These are phyloP conservation scores for Ophiocordyceps camponoti-leonardi DNA, from an alignment of 2,329 filamentous ascomycete species.

Conservation along the genomic window DNA sequence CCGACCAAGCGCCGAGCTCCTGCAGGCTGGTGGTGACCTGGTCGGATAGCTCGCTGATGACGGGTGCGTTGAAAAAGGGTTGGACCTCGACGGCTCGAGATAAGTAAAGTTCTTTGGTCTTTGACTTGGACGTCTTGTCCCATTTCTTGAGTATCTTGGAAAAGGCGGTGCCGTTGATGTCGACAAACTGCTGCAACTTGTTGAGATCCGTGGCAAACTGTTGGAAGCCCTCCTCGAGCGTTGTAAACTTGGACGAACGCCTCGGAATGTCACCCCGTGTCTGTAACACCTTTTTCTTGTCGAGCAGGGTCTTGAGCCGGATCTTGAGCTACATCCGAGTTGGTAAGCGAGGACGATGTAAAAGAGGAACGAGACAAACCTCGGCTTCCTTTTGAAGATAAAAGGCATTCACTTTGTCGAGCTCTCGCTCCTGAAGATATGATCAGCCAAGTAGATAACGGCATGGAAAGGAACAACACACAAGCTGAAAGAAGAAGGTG, in stretches of 20 bases:
- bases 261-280: conserved; percentile 67
- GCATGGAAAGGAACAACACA: conserved; percentile 24
- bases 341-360: neutral
- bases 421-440: conserved; percentile 72
- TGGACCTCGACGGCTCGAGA: conserved; percentile 93
- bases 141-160: conserved; percentile 99
- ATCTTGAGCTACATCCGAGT: conserved; percentile 59
- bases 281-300: conserved; percentile 88
- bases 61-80: conserved; percentile 92
- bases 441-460: neutral
- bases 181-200: conserved; percentile 96
- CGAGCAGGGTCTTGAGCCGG: conserved; percentile 75
- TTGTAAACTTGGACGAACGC: conserved; percentile 83
- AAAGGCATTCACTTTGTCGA: conserved; percentile 96
- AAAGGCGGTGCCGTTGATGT: conserved; percentile 94
- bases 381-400: conserved; percentile 97
- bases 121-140: conserved; percentile 99
- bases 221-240: conserved; percentile 89
- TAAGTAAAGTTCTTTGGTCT: conserved; percentile 93
- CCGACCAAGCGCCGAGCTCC: conserved; percentile 90
- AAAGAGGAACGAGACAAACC: conserved; percentile 31
- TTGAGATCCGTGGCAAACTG: conserved; percentile 94
- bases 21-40: conserved; percentile 92
- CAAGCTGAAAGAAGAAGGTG: conserved; percentile 95
- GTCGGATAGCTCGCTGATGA: conserved; percentile 91